Evolutionary conservation across 192 early-diverging fungal species (phyloP), one percentile per base, ranked within the genome.

Genomic region (Coemansia guatemalensis): DNA sequence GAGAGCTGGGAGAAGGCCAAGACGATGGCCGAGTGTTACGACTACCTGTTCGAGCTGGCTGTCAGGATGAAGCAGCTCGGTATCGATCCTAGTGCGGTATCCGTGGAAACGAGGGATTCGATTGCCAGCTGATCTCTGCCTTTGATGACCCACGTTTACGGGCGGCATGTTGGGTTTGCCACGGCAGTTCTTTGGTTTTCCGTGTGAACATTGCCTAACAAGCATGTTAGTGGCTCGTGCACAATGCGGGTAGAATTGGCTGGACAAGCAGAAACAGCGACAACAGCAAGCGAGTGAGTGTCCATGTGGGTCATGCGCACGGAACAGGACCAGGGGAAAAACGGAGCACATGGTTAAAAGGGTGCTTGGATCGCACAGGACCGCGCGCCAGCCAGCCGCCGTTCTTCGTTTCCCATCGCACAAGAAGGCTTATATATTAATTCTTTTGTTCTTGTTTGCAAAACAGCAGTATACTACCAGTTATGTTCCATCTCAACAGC

Each of bases 21-120:
- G 75, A 89, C 89, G 39, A 99, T 99, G 96, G 78, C 89, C 8
- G 96, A 99, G 77, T 99, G 96, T 83, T 99, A 96, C 71, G 96
- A 99, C 68, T 99, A 99, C 75, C 77, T 99, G 58, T 99, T 99
- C 75, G 94, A 99, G 70, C 93, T 99, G 58, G 93, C 92, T 11
- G 89, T 95, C 49, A 93, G 91, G 60, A 97, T 97, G 95, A 91
- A 86, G 78, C 78, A 79, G 60, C 78, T 87, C 59, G 94, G 94
- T 7, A 64, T 99, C 30, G 93, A 96, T 82, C 92, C 94, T 9
- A 64, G 51, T 3, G 67, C 24, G 6, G 78, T 81, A 9, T 53
- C 78, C 0, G 62, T 57, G 14, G 73, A 12, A 20, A 59, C 57
- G n/a, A 47, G 23, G 4, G 48, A 58, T 17, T 75, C 32, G 50